These are phyloP conservation scores for Globisporangium barbulae DNA, from an alignment of 352 stramenopile genomes.

Conservation along the genomic window DNA sequence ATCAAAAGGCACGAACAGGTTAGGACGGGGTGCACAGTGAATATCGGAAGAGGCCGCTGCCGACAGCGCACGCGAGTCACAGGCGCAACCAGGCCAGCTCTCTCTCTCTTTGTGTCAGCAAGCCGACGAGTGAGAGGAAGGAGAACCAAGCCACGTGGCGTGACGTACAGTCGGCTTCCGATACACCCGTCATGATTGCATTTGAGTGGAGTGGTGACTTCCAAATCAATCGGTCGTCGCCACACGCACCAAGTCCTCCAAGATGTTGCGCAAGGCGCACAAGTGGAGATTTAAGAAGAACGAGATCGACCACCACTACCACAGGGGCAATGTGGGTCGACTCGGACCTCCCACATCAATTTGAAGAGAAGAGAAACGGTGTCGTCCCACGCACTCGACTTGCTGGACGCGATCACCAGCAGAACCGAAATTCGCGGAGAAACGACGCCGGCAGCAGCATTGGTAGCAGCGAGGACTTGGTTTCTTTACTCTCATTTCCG, in stretches of 20 bases:
- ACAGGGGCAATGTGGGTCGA: not conserved
- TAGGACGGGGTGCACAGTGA: slow-evolving; percentile 72
- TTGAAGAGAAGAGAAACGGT: slow-evolving; percentile 79
- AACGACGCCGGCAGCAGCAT: not conserved
- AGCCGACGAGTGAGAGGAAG: not conserved
- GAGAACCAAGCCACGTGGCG: slow-evolving; percentile 4
- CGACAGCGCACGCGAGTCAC: slow-evolving; percentile 5
- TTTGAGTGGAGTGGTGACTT: slow-evolving; percentile 80
- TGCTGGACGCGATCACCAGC: not conserved
- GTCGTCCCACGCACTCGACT: not conserved
- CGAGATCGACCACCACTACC: not conserved
- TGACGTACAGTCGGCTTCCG: slow-evolving; percentile 21
- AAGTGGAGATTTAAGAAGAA: slow-evolving; percentile 67
- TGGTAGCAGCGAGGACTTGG: not conserved
- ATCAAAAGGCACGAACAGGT: slow-evolving; percentile 30
- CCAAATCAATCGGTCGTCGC: slow-evolving; percentile 16
- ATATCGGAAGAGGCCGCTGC: slow-evolving; percentile 15
- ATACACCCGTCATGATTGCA: slow-evolving; percentile 85
- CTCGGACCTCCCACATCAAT: slow-evolving; percentile 53
- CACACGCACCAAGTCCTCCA: slow-evolving; percentile 87
- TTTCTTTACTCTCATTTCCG: slow-evolving; percentile 87
- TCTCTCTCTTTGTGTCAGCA: not conserved
- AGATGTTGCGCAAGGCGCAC: slow-evolving; percentile 61
- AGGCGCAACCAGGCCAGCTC: slow-evolving; percentile 5
- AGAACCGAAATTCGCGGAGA: not conserved